These are phyloP conservation scores for Furcasterigmium furcatum DNA, from an alignment of 2,329 filamentous ascomycete species.

Conservation along the genomic window DNA sequence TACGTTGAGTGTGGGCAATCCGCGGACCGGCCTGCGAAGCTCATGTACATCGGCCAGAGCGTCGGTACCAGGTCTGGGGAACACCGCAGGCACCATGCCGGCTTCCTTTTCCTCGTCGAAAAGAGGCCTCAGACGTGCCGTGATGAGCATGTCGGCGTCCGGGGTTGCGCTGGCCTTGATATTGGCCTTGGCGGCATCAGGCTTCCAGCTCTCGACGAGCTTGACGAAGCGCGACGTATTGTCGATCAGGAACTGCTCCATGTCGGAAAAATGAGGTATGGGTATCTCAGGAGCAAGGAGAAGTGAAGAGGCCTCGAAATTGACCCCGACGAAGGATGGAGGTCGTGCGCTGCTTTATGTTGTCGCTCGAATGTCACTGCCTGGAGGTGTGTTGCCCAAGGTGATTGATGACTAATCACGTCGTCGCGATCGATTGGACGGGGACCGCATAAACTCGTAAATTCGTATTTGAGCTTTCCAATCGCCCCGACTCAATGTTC, in stretches of 20 bases:
- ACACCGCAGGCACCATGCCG: slow-evolving; percentile 23
- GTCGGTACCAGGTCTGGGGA: slow-evolving; percentile 14
- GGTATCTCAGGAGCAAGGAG: no score
- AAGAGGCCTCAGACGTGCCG: slow-evolving; percentile 31
- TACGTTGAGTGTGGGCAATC: slow-evolving; percentile 25
- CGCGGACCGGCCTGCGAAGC: slow-evolving; percentile 26
- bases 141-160: slow-evolving; percentile 27
- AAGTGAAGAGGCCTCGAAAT: no score
- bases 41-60: slow-evolving; percentile 32
- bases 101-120: slow-evolving; percentile 26
- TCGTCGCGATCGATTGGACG: no score
- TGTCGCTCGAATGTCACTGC: no score
- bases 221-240: slow-evolving; percentile 21
- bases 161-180: background rate
- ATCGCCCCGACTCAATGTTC: no score
- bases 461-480: no score
- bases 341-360: no score
- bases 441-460: no score
- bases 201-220: slow-evolving; percentile 23
- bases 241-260: slow-evolving; percentile 29
- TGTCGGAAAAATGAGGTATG: slow-evolving; percentile 7
- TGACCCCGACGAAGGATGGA: no score
- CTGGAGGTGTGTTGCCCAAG: no score
- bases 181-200: slow-evolving; percentile 2
- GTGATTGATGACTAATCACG: no score